phyloP scores from a whole-genome alignment of 306 rosid genomes.

The Rosa multiflora region DNA sequence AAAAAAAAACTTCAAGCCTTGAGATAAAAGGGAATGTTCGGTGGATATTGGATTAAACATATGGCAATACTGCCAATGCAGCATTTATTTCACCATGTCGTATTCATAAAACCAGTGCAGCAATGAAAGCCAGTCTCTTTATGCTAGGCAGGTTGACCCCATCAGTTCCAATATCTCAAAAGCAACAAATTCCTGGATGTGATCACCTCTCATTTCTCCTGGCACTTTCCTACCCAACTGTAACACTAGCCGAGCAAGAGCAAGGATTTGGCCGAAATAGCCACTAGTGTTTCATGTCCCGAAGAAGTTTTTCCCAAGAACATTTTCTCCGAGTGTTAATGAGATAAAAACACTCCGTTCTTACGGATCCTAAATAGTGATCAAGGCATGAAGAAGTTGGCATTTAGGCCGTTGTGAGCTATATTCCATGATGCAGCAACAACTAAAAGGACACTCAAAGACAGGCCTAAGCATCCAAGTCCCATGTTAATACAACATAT shows the following conservation, averaged over 20 bases:
- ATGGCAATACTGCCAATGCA: too few relatives aligned
- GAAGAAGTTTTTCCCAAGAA: too few relatives aligned
- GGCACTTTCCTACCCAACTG: background rate
- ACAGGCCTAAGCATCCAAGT: constrained; percentile 54
- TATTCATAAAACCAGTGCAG: too few relatives aligned
- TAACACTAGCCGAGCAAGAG: background rate
- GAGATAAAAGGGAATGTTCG: too few relatives aligned
- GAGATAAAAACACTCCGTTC: background rate
- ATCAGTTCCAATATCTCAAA: background rate
- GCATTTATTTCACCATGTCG: too few relatives aligned
- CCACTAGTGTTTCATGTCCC: background rate
- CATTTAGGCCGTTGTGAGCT: constrained; percentile 34
- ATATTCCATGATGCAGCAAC: constrained; percentile 46
- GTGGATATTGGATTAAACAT: too few relatives aligned
- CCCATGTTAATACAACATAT: constrained; percentile 41
- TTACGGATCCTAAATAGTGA: background rate
- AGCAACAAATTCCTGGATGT: background rate
- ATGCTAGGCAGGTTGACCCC: background rate
- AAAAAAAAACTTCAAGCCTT: too few relatives aligned
- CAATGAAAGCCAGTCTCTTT: background rate
- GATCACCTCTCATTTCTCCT: background rate
- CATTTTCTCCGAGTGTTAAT: background rate
- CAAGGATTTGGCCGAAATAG: background rate
- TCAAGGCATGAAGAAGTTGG: constrained; percentile 62
- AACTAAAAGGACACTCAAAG: constrained; percentile 36